Evolutionary conservation across 441 rosid species (phyloP), one percentile per base, ranked within the genome.

Genomic region (Heliophila coronopifolia): DNA sequence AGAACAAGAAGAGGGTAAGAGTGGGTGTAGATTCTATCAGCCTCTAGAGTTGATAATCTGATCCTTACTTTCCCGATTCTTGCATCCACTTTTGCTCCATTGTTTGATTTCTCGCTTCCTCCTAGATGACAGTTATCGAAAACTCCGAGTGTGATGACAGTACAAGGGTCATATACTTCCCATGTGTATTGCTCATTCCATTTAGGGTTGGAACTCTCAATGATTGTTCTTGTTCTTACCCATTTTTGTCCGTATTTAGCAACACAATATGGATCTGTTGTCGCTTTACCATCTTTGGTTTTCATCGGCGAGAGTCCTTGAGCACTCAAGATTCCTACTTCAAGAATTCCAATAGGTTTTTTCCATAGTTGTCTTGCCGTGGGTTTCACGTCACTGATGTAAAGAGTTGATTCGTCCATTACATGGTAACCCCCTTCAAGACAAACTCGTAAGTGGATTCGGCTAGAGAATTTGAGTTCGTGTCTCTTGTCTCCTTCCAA

Each of bases 131-230:
- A 79, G 51, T 91, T 91, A 69, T 91, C 98, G 50, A 79, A 91
- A 1, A 91, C 98, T 18, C 98, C 98, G 50, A 91, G 71, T 4
- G 96, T 91, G 39, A 91, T 59, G 25, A 91, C 98, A 2, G 98
- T 91, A 60, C 96, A 91, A 2, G 98, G 96, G 75, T 91, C 96
- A 4, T 61, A 84, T 47, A 87, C 98, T 67, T 91, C 98, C 96
- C 98, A 91, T n/a, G 95, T 91, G 45, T 91, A 91, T 34, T 91
- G 98, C 69, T 91, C 98, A 6, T 91, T 87, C 98, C 98, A 87
- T 68, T 72, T 91, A 4, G 98, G 98, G 1, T 63, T 76, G 67
- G 78, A 81, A 73, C 86, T 91, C 65, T 87, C 93, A 0, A 87
- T 77, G 59, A 87, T 84, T 0, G 98, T 87, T 59, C 98, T 72